Conservation (phyloP, 257 asterid genomes). For the Marsdenia floribunda region DNA sequence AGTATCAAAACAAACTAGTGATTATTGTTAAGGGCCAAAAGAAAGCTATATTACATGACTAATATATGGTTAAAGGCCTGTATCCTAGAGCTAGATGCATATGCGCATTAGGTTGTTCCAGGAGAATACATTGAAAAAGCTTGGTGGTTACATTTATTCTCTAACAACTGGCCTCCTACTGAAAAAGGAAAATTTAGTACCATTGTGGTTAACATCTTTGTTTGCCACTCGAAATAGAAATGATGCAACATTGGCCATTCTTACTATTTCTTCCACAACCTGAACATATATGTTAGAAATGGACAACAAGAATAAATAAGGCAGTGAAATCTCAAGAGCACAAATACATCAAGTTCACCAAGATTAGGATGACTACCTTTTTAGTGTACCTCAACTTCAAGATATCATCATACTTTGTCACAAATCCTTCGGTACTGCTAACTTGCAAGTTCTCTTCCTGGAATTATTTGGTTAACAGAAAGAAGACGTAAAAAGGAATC, state of each 20-base stretch:
- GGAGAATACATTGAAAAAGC: not conserved
- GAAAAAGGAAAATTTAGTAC: slow-evolving; percentile 7
- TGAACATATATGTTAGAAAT: not conserved
- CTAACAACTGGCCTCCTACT: not conserved
- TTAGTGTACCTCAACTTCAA: not conserved
- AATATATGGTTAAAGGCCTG: too few species aligned
- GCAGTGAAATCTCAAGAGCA: not conserved
- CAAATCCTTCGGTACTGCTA: not conserved
- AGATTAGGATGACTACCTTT: not conserved
- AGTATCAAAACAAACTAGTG: too few species aligned
- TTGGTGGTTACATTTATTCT: not conserved
- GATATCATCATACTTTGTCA: not conserved
- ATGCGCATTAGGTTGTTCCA: not conserved
- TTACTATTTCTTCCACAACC: slow-evolving; percentile 55
- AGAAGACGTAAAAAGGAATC: not conserved
- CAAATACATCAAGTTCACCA: not conserved
- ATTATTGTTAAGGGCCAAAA: too few species aligned
- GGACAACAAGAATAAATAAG: not conserved
- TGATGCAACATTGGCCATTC: slow-evolving; percentile 40
- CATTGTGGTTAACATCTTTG: slow-evolving; percentile 41
- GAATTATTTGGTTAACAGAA: not conserved
- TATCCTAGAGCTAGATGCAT: not conserved
- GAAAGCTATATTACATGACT: too few species aligned
- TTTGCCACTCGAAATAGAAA: slow-evolving; percentile 34
- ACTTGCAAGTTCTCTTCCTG: not conserved